Percentiles rank a stretch among this genome's conserved stretches.
These are phyloP conservation scores for Protomyces arabidopsidicola DNA, from an alignment of 1,139 yeast genomes.

Conservation along the genomic window DNA sequence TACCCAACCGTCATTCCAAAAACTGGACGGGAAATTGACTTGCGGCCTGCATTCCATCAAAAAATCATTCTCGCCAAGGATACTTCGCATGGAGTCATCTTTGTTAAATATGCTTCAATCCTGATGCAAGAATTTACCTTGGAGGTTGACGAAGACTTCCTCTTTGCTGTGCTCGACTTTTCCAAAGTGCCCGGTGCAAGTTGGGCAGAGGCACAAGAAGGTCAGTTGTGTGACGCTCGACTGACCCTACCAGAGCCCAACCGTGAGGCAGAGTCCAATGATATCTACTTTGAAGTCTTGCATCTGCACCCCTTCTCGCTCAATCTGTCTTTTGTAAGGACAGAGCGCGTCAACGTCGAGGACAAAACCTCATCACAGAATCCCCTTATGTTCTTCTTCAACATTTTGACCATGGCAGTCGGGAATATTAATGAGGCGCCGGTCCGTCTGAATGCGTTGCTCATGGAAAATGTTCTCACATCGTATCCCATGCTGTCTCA, in stretches of 20 bases:
- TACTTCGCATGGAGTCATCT: constrained; percentile 81
- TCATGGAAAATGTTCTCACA: constrained; percentile 82
- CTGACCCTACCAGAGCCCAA: constrained; percentile 64
- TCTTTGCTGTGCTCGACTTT: constrained; percentile 77
- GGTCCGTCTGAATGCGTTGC: constrained; percentile 75
- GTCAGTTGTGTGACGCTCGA: constrained; percentile 56
- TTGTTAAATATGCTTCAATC: constrained; percentile 84
- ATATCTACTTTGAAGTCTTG: constrained; percentile 84
- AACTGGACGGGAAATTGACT: constrained; percentile 74
- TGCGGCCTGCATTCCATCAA: constrained; percentile 85
- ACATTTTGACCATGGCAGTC: constrained; percentile 90
- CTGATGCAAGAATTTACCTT: constrained; percentile 85
- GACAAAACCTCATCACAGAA: constrained; percentile 55
- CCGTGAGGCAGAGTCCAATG: constrained; percentile 56
- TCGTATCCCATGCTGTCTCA: constrained; percentile 71
- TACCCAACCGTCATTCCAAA: constrained; percentile 91
- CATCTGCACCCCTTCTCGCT: constrained; percentile 88
- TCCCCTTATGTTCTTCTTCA: constrained; percentile 64
- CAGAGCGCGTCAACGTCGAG: constrained; percentile 67
- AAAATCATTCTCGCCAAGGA: constrained; percentile 81
- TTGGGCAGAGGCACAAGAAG: constrained; percentile 36
- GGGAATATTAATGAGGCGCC: constrained; percentile 98
- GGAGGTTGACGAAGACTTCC: constrained; percentile 89
- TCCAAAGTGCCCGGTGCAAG: constrained; percentile 53
- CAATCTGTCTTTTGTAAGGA: constrained; percentile 85